A percentile compares a stretch with the other conserved stretches of the same genome.
These are phyloP conservation scores for Prunus kanzakura DNA, from an alignment of 306 rosid genomes.

Conservation along the genomic window DNA sequence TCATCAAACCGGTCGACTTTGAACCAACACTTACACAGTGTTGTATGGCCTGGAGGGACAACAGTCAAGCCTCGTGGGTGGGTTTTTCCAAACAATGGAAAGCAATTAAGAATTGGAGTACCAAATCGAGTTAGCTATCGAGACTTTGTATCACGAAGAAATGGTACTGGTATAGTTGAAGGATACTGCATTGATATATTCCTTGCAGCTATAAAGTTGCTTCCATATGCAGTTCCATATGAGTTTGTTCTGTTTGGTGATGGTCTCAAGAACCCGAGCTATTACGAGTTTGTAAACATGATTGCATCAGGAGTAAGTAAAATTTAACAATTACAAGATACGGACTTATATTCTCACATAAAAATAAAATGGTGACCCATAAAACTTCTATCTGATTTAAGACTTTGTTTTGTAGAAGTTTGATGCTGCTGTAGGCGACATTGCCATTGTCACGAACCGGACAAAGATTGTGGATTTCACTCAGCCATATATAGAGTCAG, in stretches of 20 bases:
- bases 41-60: constrained; percentile 50
- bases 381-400: neutral
- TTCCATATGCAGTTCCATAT: constrained; percentile 46
- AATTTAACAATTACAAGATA: neutral
- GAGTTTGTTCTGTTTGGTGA: constrained; percentile 46
- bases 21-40: constrained; percentile 24
- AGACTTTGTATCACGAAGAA: constrained; percentile 32
- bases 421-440: constrained; percentile 57
- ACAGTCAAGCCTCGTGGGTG: constrained; percentile 46
- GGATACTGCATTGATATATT: constrained; percentile 59
- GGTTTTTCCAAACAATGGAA: constrained; percentile 44
- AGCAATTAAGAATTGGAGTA: constrained; percentile 39
- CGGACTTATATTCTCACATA: neutral
- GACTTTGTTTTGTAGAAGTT: constrained; percentile 28
- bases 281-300: constrained; percentile 31
- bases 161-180: constrained; percentile 24
- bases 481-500: constrained; percentile 48
- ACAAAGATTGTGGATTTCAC: constrained; percentile 48
- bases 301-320: constrained; percentile 38
- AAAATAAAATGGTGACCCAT: neutral
- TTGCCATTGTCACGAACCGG: constrained; percentile 45
- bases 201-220: constrained; percentile 40
- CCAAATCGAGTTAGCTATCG: constrained; percentile 48
- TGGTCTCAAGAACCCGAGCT: constrained; percentile 48
- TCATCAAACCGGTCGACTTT: constrained; percentile 23